phyloP scores from a whole-genome alignment of 805 yeast species.

The Spathaspora gorwiae region DNA sequence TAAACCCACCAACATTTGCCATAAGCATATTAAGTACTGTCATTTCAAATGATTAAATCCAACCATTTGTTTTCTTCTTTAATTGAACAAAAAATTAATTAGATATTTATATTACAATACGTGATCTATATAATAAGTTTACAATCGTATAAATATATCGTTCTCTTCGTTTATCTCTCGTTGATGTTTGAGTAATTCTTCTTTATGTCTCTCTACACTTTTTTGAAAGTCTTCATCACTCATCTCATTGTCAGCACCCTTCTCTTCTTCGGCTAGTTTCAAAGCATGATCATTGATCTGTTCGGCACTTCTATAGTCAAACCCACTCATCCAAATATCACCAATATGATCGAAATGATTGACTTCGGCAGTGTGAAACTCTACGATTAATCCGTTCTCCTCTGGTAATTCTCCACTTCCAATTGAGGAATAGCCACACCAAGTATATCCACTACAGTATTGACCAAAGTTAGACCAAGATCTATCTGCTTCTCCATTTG shows the following conservation, averaged over 20 bases:
- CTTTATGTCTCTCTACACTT: neutral
- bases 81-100: too few species aligned
- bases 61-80: too few species aligned
- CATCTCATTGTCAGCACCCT: neutral
- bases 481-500: slow-evolving; percentile 18
- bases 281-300: neutral
- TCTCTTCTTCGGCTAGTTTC: neutral
- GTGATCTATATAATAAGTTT: too few species aligned
- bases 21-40: too few species aligned
- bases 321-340: slow-evolving; percentile 21
- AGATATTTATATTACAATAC: too few species aligned
- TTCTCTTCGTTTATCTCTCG: neutral
- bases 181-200: neutral
- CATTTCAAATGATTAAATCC: too few species aligned
- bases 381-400: slow-evolving; percentile 19
- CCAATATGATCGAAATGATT: slow-evolving; percentile 20
- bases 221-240: neutral
- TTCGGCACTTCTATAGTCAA: slow-evolving; percentile 5
- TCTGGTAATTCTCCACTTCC: slow-evolving; percentile 13
- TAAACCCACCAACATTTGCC: too few species aligned
- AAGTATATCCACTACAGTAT: slow-evolving; percentile 27
- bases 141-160: too few species aligned
- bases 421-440: slow-evolving; percentile 28
- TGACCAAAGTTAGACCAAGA: slow-evolving; percentile 23
- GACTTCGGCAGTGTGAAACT: slow-evolving; percentile 18